A percentile compares a stretch with the other conserved stretches of the same genome.
phyloP scores from a whole-genome alignment of 306 rosid genomes.

The Trichosanthes truncata region DNA sequence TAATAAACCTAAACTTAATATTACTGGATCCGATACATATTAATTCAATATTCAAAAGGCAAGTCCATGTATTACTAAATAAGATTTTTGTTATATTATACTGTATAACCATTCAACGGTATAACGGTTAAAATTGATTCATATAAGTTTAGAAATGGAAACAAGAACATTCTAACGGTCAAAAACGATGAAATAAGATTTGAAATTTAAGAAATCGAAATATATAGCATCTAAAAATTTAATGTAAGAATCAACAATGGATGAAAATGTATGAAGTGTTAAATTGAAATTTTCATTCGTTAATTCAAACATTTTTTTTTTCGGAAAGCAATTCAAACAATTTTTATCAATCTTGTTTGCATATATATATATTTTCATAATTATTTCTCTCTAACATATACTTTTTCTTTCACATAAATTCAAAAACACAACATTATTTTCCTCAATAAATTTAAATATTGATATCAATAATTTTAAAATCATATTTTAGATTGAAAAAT shows the following conservation, averaged over 20 bases:
- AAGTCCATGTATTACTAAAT: not conserved
- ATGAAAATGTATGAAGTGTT: not conserved
- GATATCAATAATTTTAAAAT: not conserved
- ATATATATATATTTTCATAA: not conserved
- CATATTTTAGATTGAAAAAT: not conserved
- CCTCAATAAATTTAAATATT: too few species aligned
- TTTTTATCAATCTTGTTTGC: not conserved
- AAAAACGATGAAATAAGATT: not conserved
- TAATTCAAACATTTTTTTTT: not conserved
- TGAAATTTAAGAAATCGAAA: not conserved
- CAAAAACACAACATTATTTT: not conserved
- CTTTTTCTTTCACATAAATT: not conserved
- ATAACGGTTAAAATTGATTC: not conserved
- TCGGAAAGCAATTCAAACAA: not conserved
- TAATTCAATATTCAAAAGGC: not conserved
- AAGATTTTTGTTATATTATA: not conserved
- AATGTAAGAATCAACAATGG: not conserved
- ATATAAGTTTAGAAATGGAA: not conserved
- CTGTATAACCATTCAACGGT: not conserved
- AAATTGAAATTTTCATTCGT: not conserved
- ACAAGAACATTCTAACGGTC: not conserved
- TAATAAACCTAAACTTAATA: not conserved
- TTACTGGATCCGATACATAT: not conserved
- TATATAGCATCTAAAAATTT: not conserved
- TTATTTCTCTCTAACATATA: not conserved